phyloP scores from a whole-genome alignment of 108 stramenopile species.

The Epithemia pelagica region DNA sequence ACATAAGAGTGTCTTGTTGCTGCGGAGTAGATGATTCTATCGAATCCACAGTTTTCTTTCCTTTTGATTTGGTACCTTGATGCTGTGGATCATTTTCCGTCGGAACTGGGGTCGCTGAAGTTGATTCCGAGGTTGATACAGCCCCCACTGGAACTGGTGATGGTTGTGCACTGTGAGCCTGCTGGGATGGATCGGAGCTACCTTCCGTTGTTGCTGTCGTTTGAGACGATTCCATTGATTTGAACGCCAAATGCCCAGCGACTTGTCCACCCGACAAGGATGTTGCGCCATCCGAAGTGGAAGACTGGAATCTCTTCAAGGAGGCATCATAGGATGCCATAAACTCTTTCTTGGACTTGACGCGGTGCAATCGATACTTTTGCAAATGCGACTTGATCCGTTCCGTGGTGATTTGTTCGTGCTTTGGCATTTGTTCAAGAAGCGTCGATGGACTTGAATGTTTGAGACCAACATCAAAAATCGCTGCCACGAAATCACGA shows the following conservation, averaged over 20 bases:
- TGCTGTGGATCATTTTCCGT: not conserved
- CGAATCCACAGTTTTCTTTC: not conserved
- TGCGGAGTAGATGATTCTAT: not conserved
- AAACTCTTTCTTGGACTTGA: slow-evolving; percentile 87
- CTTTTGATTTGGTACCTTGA: not conserved
- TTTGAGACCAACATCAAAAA: slow-evolving; percentile 92
- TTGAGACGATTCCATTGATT: slow-evolving; percentile 9
- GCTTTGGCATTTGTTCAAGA: slow-evolving; percentile 81
- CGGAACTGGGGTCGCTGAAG: not conserved
- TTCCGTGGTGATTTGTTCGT: slow-evolving; percentile 82
- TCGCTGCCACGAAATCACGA: slow-evolving; percentile 84
- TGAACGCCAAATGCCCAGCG: slow-evolving; percentile 58
- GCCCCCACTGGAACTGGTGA: too few relatives aligned
- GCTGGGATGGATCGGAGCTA: not conserved
- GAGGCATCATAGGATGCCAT: slow-evolving; percentile 72
- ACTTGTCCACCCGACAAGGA: slow-evolving; percentile 50
- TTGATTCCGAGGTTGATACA: not conserved
- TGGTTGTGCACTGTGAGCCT: not conserved
- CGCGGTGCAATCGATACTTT: slow-evolving; percentile 88
- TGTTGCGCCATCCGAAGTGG: slow-evolving; percentile 12
- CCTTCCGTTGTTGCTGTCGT: not conserved
- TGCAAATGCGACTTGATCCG: slow-evolving; percentile 94
- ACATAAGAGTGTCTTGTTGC: slow-evolving; percentile 27
- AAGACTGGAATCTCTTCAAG: slow-evolving; percentile 39
- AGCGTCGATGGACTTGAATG: slow-evolving; percentile 89